These are phyloP conservation scores for Corinectria fuckeliana DNA, from an alignment of 2,329 filamentous ascomycete genomes.

Conservation along the genomic window DNA sequence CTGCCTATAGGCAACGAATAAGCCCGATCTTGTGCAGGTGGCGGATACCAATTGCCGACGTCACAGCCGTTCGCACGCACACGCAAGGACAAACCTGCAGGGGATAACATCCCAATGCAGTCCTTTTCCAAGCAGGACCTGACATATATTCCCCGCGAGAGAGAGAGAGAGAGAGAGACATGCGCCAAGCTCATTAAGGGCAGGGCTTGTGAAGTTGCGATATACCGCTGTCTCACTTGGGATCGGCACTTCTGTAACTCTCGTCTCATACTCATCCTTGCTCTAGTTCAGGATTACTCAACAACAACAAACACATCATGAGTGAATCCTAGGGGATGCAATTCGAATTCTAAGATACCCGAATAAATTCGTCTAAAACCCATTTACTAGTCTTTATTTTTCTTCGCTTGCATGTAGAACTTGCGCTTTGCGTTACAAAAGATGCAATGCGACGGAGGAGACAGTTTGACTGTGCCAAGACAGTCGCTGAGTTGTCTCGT, in stretches of 20 bases:
- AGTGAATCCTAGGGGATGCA: not conserved
- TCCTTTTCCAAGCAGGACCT: not conserved
- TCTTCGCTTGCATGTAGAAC: too few relatives aligned
- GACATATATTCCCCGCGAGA: not conserved
- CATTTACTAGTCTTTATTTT: not conserved
- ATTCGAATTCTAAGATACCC: not conserved
- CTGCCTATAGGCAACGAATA: not conserved
- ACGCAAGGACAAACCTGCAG: not conserved
- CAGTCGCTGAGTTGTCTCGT: too few relatives aligned
- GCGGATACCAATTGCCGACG: not conserved
- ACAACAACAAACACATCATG: not conserved
- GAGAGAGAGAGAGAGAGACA: not conserved
- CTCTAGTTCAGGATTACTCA: not conserved
- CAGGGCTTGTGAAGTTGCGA: not conserved
- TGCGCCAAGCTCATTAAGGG: not conserved
- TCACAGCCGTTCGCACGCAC: not conserved
- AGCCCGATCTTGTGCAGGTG: not conserved
- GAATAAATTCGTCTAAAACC: not conserved
- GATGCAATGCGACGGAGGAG: not conserved
- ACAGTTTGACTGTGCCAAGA: not conserved
- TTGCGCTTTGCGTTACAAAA: not conserved
- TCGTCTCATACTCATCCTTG: not conserved
- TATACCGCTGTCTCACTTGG: not conserved
- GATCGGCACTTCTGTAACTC: not conserved
- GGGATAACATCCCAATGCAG: not conserved